Percentiles rank a stretch among this genome's conserved stretches.
phyloP scores from a whole-genome alignment of 441 rosid genomes.

The Lagerstroemia fauriei region DNA sequence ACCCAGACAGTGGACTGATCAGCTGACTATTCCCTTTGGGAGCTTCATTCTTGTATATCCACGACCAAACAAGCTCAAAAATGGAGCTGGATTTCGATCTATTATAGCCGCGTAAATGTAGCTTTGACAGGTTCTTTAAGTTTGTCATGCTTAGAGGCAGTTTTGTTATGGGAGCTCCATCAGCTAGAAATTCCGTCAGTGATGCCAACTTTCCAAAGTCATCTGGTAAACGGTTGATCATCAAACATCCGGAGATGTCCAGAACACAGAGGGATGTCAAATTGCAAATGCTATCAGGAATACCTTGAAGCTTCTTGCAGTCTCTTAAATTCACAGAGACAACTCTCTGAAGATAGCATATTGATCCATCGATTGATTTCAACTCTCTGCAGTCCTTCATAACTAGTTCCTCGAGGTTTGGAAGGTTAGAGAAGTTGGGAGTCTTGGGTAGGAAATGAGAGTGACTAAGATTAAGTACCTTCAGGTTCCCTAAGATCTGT shows the following conservation, averaged over 20 bases:
- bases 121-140: not conserved
- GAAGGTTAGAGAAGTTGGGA: slow-evolving; percentile 30
- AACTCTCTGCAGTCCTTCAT: slow-evolving; percentile 30
- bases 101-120: not conserved
- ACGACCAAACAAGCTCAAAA: not conserved
- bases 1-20: not conserved
- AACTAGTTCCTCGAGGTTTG: slow-evolving; percentile 35
- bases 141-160: not conserved
- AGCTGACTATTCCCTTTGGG: not conserved
- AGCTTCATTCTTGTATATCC: not conserved
- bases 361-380: slow-evolving; percentile 23
- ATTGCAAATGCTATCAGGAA: not conserved
- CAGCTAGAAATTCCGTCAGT: not conserved
- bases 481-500: slow-evolving; percentile 38
- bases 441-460: slow-evolving; percentile 28
- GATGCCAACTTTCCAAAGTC: not conserved
- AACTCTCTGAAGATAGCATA: slow-evolving; percentile 1
- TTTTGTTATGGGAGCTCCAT: not conserved
- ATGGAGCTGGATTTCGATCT: not conserved
- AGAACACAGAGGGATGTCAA: not conserved
- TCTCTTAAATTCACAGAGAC: not conserved
- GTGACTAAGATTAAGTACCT: slow-evolving; percentile 6
- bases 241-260: slow-evolving; percentile 13
- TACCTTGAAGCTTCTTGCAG: not conserved
- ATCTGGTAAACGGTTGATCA: not conserved